These are phyloP conservation scores for Candida michaelii DNA, from an alignment of 805 yeast genomes.

Conservation along the genomic window DNA sequence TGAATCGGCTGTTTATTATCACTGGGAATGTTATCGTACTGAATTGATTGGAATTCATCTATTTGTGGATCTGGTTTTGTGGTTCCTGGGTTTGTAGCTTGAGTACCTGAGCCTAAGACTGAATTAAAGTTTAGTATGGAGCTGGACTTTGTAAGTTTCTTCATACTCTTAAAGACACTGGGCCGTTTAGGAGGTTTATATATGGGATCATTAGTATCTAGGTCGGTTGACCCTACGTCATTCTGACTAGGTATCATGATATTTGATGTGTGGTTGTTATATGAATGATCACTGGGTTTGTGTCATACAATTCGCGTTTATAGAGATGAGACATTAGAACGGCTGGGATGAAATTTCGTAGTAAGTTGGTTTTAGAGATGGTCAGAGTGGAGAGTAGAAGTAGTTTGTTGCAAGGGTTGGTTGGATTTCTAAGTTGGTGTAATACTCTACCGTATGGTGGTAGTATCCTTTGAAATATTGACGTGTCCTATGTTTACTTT, in stretches of 20 bases:
- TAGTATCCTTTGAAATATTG: too few relatives aligned
- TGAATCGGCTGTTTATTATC: slow-evolving; percentile 29
- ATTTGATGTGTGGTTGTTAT: background rate
- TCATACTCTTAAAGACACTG: slow-evolving; percentile 28
- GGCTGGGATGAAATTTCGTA: background rate
- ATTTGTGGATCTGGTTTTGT: background rate
- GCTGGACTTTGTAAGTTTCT: slow-evolving; percentile 28
- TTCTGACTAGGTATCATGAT: slow-evolving; percentile 1
- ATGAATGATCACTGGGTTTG: slow-evolving; percentile 1
- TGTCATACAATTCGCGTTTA: slow-evolving; percentile 5
- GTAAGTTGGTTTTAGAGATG: too few relatives aligned
- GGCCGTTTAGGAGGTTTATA: slow-evolving; percentile 15
- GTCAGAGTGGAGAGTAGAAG: too few relatives aligned
- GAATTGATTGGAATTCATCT: slow-evolving; percentile 33
- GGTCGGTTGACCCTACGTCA: background rate
- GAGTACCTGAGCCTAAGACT: background rate
- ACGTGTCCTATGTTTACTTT: too few relatives aligned
- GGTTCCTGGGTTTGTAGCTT: background rate
- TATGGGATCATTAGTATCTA: background rate
- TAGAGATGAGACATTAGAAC: slow-evolving; percentile 1
- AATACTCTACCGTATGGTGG: too few relatives aligned
- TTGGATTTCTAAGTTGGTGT: too few relatives aligned
- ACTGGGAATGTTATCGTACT: slow-evolving; percentile 28
- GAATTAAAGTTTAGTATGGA: slow-evolving; percentile 23
- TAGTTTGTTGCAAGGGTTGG: too few relatives aligned